Evolutionary conservation across 257 asterid genomes (phyloP).

Genomic region (Verbena officinalis): DNA sequence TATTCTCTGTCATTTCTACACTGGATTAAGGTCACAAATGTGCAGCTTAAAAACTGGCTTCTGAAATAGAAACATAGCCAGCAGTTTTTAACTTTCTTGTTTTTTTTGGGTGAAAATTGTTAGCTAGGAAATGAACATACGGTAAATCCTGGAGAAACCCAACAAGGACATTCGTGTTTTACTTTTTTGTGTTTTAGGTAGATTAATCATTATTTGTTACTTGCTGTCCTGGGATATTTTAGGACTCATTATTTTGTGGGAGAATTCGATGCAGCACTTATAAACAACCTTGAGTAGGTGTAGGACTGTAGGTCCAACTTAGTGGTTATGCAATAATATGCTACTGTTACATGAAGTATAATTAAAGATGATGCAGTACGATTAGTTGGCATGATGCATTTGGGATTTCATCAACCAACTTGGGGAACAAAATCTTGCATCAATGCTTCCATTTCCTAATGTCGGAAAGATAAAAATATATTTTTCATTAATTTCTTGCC

Average conservation of each 20-base stretch:
- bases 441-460: neutral
- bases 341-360: constrained; percentile 19
- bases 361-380: constrained; percentile 12
- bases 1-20: constrained; percentile 29
- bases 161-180: too few species aligned
- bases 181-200: too few species aligned
- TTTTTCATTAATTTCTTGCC: too few species aligned
- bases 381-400: constrained; percentile 27
- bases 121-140: neutral
- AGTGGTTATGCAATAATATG: constrained; percentile 40
- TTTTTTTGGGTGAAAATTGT: constrained; percentile 2
- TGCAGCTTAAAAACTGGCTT: neutral
- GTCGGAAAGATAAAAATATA: neutral
- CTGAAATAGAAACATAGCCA: constrained; percentile 17
- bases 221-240: constrained; percentile 22
- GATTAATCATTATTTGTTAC: constrained; percentile 23
- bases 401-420: constrained; percentile 31
- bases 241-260: constrained; percentile 28
- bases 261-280: constrained; percentile 29
- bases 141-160: too few species aligned
- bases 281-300: constrained; percentile 30
- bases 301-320: constrained; percentile 42
- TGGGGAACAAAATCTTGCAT: neutral
- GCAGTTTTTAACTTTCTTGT: constrained; percentile 20
- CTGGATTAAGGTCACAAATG: constrained; percentile 26